phyloP scores from a whole-genome alignment of 805 yeast species.

The Candida suzukii region DNA sequence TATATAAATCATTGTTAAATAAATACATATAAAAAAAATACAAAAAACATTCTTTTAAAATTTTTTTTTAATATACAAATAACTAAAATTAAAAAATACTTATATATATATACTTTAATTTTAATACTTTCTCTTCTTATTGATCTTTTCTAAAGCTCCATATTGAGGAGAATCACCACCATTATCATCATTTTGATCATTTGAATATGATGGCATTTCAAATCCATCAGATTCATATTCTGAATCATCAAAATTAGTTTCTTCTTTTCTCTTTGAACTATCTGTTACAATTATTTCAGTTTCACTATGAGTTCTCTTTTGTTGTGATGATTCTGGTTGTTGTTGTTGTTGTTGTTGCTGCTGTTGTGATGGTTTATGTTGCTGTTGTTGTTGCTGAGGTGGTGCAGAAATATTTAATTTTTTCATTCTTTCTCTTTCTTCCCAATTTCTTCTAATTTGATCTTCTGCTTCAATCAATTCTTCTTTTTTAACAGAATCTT shows the following conservation, averaged over 20 bases:
- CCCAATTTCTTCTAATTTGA: slow-evolving; percentile 56
- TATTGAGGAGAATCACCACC: slow-evolving; percentile 19
- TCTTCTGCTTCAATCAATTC: slow-evolving; percentile 58
- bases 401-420: slow-evolving; percentile 12
- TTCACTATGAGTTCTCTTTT: too few species aligned
- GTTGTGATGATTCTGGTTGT: too few species aligned
- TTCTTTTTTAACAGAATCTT: slow-evolving; percentile 77
- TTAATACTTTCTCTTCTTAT: slow-evolving; percentile 9
- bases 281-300: background rate
- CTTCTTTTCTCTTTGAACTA: background rate
- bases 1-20: too few species aligned
- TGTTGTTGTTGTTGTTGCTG: slow-evolving; percentile 11
- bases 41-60: too few species aligned
- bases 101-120: background rate
- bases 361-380: slow-evolving; percentile 11
- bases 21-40: too few species aligned
- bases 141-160: slow-evolving; percentile 13
- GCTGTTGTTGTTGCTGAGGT: slow-evolving; percentile 8
- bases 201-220: slow-evolving; percentile 23
- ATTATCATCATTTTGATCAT: slow-evolving; percentile 1
- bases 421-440: slow-evolving; percentile 38
- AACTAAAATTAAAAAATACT: too few species aligned
- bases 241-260: slow-evolving; percentile 12
- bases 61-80: too few species aligned
- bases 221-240: slow-evolving; percentile 28